phyloP scores from a whole-genome alignment of 106 monocot species.

The Dioscorea zingiberensis region DNA sequence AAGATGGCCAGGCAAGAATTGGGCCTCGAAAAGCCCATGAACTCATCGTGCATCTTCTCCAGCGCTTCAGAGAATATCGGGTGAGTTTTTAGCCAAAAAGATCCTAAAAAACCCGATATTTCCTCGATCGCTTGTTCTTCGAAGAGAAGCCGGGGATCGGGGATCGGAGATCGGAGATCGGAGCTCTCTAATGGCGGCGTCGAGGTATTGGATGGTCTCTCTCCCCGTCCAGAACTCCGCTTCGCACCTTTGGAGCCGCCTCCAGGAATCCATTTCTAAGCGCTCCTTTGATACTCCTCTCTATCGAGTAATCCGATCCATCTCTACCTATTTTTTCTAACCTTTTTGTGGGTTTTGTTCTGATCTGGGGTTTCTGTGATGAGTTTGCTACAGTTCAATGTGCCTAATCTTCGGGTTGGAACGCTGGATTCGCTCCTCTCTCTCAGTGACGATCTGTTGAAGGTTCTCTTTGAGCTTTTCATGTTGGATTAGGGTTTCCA shows the following conservation, averaged over 20 bases:
- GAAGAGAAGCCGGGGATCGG: too few species aligned
- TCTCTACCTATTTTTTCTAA: neutral
- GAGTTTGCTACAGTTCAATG: constrained; percentile 52
- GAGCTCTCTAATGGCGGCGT: constrained; percentile 34
- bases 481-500: neutral
- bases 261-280: constrained; percentile 68
- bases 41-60: too few species aligned
- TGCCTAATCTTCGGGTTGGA: constrained; percentile 83
- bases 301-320: constrained; percentile 54
- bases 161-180: too few species aligned
- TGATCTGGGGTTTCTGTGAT: constrained; percentile 6
- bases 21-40: too few species aligned
- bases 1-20: too few species aligned
- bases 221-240: constrained; percentile 59
- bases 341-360: neutral
- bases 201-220: constrained; percentile 81
- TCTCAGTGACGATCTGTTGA: constrained; percentile 83
- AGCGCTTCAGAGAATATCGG: too few species aligned
- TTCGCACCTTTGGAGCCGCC: constrained; percentile 47
- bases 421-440: constrained; percentile 89
- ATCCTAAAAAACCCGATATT: too few species aligned
- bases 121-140: too few species aligned
- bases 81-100: too few species aligned
- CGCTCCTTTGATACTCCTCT: constrained; percentile 81
- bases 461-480: constrained; percentile 36